Evolutionary conservation across 495 filamentous ascomycete species (phyloP).

Genomic region (Penicillium silybi): DNA sequence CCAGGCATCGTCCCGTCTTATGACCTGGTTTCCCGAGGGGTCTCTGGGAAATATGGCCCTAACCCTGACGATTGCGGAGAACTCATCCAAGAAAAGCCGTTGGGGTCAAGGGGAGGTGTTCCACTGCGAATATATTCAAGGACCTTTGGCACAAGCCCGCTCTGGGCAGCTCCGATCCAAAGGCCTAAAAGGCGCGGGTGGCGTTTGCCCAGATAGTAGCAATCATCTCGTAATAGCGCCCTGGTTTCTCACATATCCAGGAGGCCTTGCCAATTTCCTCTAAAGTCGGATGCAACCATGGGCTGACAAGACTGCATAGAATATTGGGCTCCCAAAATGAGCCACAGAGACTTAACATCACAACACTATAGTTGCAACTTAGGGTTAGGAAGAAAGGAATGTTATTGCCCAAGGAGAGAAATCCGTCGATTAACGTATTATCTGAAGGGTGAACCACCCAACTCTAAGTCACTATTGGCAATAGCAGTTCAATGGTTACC

Average conservation of each 20-base stretch:
- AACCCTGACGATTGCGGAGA: conserved; percentile 12
- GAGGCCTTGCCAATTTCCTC: conserved; percentile 6
- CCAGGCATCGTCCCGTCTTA: not conserved
- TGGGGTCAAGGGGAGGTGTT: conserved; percentile 9
- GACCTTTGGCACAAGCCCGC: conserved; percentile 11
- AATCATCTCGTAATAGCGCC: not conserved
- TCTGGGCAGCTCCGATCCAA: conserved; percentile 10
- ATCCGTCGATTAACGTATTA: not conserved
- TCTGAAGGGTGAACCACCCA: not conserved
- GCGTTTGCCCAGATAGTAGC: conserved; percentile 11
- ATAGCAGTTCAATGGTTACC: conserved; percentile 9
- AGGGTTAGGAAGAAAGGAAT: conserved; percentile 16
- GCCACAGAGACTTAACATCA: conserved; percentile 15
- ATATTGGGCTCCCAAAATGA: conserved; percentile 16
- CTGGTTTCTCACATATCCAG: not conserved
- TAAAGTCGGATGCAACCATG: conserved; percentile 16
- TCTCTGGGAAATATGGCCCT: conserved; percentile 9
- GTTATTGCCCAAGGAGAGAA: conserved; percentile 5
- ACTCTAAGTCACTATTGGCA: not conserved
- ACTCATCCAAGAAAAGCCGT: conserved; percentile 16
- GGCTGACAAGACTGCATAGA: conserved; percentile 15
- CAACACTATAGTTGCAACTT: conserved; percentile 11
- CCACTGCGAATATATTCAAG: conserved; percentile 3
- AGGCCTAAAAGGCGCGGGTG: conserved; percentile 9
- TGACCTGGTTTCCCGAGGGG: too few relatives aligned